A percentile compares a stretch with the other conserved stretches of the same genome.
These are phyloP conservation scores for Penicillium sp. DNA, from an alignment of 2,329 filamentous ascomycete species.

Conservation along the genomic window DNA sequence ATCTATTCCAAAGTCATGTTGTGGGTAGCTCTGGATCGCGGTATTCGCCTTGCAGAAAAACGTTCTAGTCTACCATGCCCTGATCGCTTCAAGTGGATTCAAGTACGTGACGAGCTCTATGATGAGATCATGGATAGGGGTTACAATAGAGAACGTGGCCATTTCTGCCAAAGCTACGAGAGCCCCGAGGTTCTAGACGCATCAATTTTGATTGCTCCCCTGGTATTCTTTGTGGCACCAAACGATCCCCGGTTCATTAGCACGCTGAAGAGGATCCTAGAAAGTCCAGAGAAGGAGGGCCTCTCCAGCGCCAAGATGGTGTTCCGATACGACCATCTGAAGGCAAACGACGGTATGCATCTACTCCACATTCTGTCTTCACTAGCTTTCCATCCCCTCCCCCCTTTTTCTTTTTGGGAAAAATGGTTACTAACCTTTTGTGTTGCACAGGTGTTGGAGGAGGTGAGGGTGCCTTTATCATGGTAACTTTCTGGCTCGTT, in stretches of 20 bases:
- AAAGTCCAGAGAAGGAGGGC: slow-evolving; percentile 74
- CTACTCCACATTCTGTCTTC: background rate
- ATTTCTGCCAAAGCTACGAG: slow-evolving; percentile 78
- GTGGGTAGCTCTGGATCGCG: slow-evolving; percentile 80
- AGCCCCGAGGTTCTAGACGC: slow-evolving; percentile 71
- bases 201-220: slow-evolving; percentile 73
- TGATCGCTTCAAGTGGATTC: slow-evolving; percentile 68
- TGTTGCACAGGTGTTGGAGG: slow-evolving; percentile 67
- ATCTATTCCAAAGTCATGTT: slow-evolving; percentile 83
- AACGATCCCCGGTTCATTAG: slow-evolving; percentile 76
- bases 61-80: slow-evolving; percentile 72
- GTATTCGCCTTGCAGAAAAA: slow-evolving; percentile 74
- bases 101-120: slow-evolving; percentile 68
- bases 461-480: slow-evolving; percentile 75
- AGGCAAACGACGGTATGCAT: slow-evolving; percentile 68
- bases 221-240: slow-evolving; percentile 79
- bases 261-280: slow-evolving; percentile 73
- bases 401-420: background rate
- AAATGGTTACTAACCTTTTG: slow-evolving; percentile 17
- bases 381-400: background rate
- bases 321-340: slow-evolving; percentile 72
- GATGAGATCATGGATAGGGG: slow-evolving; percentile 79
- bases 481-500: slow-evolving; percentile 84
- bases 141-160: slow-evolving; percentile 70
- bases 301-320: slow-evolving; percentile 76